Base-by-base conservation (phyloP, 495 filamentous ascomycete genomes). In the Penicillium silybi region DNA sequence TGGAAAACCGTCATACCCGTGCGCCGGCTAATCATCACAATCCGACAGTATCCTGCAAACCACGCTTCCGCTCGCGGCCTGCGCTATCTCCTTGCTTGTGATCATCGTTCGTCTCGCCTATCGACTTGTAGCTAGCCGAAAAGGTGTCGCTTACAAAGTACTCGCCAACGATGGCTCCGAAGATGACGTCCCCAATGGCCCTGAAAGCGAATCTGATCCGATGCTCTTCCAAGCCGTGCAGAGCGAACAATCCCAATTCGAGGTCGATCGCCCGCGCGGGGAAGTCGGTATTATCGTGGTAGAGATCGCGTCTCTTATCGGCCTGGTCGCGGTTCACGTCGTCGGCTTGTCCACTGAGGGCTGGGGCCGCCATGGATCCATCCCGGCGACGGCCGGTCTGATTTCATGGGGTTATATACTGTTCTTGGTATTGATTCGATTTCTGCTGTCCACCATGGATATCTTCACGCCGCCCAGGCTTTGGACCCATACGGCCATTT, bases 401-500 rank as follows among this genome's bases (percentile, higher is more conserved):
- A 65, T 79, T 13, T 82, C 81, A 11, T 96, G 93, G 93, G 70
- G 77, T 25, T 99, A 97, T 63, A 83, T 92, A 42, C 71, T 95
- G 38, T 73, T 86, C 23, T 79, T 99, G 52, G 84, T 84, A 6
- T 78, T 82, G 23, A 67, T 89, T 6, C 85, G 93, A 13, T 74
- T 97, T 44, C 74, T 88, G 25, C 76, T 90, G 48, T 85, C 86
- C 16, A 84, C 82, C 52, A 79, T 81, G 27, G 79, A 80, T 56
- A 84, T 84, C 58, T 62, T 61, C 45, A 76, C 74, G 1, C 79
- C 91, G 20, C 86, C 87, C 15, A 78, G 80, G 37, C 68, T 97
- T 9, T 99, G 95, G 95, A 90, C 90, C 56, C 93, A 99, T 68
- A 97, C 95, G 0, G 85, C 90, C 7, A 71, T 78, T 41, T 78